Evolutionary conservation across 352 stramenopile genomes (phyloP), one percentile per base, ranked within the genome.

Genomic region (Globisporangium lucens): DNA sequence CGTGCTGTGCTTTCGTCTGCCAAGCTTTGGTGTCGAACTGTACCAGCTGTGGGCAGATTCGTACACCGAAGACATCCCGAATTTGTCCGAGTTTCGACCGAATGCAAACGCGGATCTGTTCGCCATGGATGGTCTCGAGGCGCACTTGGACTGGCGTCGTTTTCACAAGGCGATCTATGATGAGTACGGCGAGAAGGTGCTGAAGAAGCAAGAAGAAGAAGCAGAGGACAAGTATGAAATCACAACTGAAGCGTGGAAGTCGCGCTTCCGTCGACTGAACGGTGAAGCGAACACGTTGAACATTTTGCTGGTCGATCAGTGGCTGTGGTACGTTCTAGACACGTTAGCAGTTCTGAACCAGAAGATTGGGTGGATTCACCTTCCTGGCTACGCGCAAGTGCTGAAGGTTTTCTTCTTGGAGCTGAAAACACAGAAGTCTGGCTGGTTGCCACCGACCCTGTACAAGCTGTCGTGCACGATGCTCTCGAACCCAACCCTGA

Each of bases 381-480:
- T 96, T 20, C 89, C 89, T 22, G 89, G 89, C 0, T 96, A 96
- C 58, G 87, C 83, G 6, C 89, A 96, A 76, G 87, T 95, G 56
- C 65, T 96, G 46, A 94, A 93, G 75, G 89, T 96, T 9, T 96
- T 95, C 53, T 94, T 96, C 66, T 69, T 95, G 63, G 89, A 96
- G 76, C 75, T 96, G 29, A 95, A 93, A 68, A 94, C 85, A 17
- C 89, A 96, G 56, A 95, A 95, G 67, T 94, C 86, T 5, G 87
- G 87, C 24, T 95, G 87, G 87, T 69, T 96, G 0, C 89, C 89
- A 20, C 87, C 89, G 10, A 93, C 89, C 4, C 65, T 96, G 38
- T 96, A 95, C 79, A 96, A 96, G 65, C 66, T 95, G 29, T 96
- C 89, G 46, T 96, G 89, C 57, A 96, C 89, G 41, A 95, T 96